Base-by-base conservation (phyloP, 2,329 filamentous ascomycete genomes). In the Xylaria polymorpha region DNA sequence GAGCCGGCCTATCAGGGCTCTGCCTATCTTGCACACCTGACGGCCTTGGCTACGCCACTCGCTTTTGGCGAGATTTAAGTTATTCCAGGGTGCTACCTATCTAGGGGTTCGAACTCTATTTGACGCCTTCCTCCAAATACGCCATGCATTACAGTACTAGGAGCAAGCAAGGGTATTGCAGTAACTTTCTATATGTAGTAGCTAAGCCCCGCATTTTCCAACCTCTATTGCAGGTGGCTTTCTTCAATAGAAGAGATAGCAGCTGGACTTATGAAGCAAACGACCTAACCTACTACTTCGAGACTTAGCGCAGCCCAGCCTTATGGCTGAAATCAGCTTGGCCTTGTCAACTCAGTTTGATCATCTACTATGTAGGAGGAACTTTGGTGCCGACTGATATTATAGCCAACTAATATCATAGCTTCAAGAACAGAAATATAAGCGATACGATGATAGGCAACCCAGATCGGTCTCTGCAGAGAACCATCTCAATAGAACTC, bases 161-260 rank as follows among this genome's bases (percentile, higher is more conserved):
- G 29, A 25, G 6, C 44, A 68, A 39, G 56, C 12, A 59, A 59
- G 58, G 43, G 44, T 51, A 41, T 58, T 18, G 48, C 39, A 9
- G 48, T 39, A 63, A 22, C 48, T 39, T 39, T 3, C n/a, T n/a
- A n/a, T n/a, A n/a, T n/a, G n/a, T 7, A 25, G 32, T 58, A 18
- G 20, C 20, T 35, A 4, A 39, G 50, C 67, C 62, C 62, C 67
- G 67, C 67, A 66, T 69, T 57, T 18, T 37, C 48, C 25, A 50
- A 61, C n/a, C 35, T 39, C 15, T 3, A 46, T n/a, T 20, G 43
- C 8, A 46, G 44, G 44, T 48, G 44, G 44, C 44, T 48, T 4
- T 48, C 44, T 48, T 5, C 44, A 14, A 25, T 1, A 15, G 44
- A 25, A 25, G 20, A 14, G 20, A 48, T 12, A 48, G n/a, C 37